These are phyloP conservation scores for Argentina anserina DNA, from an alignment of 306 rosid species.

Conservation along the genomic window DNA sequence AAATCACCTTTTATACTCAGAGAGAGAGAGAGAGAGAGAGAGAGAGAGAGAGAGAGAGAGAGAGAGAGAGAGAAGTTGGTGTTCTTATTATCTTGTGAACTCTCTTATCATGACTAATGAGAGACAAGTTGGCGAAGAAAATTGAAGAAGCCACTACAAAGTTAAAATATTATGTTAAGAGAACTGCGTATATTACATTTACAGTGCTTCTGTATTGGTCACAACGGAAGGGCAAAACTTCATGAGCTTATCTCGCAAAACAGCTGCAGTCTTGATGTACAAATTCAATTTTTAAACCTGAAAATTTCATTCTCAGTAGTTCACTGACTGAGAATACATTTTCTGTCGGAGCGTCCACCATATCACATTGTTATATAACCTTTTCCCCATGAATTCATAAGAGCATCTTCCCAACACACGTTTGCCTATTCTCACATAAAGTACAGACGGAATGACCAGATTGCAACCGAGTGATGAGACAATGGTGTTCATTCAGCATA, in stretches of 20 bases:
- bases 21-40: too few relatives aligned
- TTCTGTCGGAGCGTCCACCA: constrained; percentile 13
- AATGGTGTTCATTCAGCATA: constrained; percentile 42
- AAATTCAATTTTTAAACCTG: background rate
- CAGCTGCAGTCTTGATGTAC: constrained; percentile 12
- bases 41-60: too few relatives aligned
- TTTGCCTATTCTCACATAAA: background rate
- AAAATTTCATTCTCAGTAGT: background rate
- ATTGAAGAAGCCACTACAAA: too few relatives aligned
- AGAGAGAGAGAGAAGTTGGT: too few relatives aligned
- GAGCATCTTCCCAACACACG: background rate
- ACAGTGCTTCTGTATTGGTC: constrained; percentile 11
- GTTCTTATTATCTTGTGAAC: too few relatives aligned
- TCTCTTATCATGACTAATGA: too few relatives aligned
- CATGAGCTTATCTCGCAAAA: background rate
- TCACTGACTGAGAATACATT: background rate
- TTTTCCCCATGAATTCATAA: constrained; percentile 4
- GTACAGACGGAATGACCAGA: background rate
- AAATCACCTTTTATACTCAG: too few relatives aligned
- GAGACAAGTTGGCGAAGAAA: too few relatives aligned
- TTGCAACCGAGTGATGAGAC: background rate
- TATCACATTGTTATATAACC: constrained; percentile 11
- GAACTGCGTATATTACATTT: too few relatives aligned
- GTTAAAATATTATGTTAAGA: too few relatives aligned
- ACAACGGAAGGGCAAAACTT: background rate